Percentiles rank a stretch among this genome's conserved stretches.
Conservation (phyloP, 2,329 filamentous ascomycete genomes). For the Cladorrhinum sp. region DNA sequence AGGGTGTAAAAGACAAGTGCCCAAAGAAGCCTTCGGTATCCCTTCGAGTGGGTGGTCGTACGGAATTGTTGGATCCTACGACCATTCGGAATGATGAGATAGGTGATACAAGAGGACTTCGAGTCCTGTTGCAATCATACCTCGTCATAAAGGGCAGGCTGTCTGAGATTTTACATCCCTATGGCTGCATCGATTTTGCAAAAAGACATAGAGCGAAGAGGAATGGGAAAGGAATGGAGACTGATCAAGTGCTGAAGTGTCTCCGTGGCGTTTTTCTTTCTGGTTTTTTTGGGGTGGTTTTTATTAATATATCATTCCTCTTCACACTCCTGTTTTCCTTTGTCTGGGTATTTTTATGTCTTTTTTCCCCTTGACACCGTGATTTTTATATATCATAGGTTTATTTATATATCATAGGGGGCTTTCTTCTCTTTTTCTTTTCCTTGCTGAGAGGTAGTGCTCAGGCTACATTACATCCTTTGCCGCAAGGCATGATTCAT, state of each 20-base stretch:
- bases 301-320: constrained; percentile 11
- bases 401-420: neutral
- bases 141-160: neutral
- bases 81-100: too few relatives aligned
- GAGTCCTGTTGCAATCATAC: neutral
- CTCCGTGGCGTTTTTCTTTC: constrained; percentile 39
- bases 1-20: too few relatives aligned
- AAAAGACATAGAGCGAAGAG: constrained; percentile 14
- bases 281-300: constrained; percentile 7
- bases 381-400: neutral
- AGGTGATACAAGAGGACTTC: too few relatives aligned
- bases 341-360: constrained; percentile 12
- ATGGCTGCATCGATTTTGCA: constrained; percentile 11
- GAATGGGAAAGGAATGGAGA: constrained; percentile 22
- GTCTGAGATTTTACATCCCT: constrained; percentile 7
- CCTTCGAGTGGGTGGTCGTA: too few relatives aligned
- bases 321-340: constrained; percentile 22
- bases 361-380: neutral
- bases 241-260: constrained; percentile 57
- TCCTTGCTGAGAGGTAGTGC: too few relatives aligned
- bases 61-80: too few relatives aligned
- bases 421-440: too few relatives aligned
- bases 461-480: too few relatives aligned
- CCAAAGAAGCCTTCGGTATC: too few relatives aligned
- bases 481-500: neutral